A percentile compares a stretch with the other conserved stretches of the same genome.
Evolutionary conservation across 306 rosid genomes (phyloP).

Genomic region (Trifolium repens): DNA sequence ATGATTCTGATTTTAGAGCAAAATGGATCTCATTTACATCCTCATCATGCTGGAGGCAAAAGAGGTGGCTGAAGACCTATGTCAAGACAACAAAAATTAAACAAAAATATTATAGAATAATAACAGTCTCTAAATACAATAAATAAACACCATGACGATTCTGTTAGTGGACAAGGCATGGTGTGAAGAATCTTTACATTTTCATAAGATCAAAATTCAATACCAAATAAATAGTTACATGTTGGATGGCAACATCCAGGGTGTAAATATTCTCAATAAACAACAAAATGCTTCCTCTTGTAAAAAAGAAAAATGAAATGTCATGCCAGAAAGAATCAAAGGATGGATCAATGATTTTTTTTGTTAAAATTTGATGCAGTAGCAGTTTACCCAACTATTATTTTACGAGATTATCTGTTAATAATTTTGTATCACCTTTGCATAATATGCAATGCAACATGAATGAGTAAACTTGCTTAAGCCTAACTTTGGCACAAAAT

Average conservation of each 20-base stretch:
- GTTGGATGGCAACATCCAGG: not conserved
- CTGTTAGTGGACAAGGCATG: constrained; percentile 8
- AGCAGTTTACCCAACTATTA: too few relatives aligned
- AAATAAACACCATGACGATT: not conserved
- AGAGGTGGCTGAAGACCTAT: constrained; percentile 81
- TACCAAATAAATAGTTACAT: not conserved
- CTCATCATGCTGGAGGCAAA: constrained; percentile 80
- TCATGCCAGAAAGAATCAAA: constrained; percentile 3
- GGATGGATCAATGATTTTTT: not conserved
- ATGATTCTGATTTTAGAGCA: constrained; percentile 67
- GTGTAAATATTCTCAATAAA: not conserved
- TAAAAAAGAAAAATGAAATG: not conserved
- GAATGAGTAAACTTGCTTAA: not conserved
- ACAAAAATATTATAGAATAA: not conserved
- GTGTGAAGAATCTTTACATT: not conserved
- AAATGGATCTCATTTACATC: constrained; percentile 90
- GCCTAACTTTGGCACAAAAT: not conserved
- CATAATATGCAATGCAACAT: not conserved
- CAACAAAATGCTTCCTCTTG: constrained; percentile 4
- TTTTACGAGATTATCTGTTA: not conserved
- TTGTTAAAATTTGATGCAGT: not conserved
- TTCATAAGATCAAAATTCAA: not conserved
- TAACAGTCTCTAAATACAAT: constrained; percentile 5
- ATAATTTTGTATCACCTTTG: not conserved
- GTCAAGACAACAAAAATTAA: constrained; percentile 34